Evolutionary conservation across 495 filamentous ascomycete genomes (phyloP).

Genomic region (Aspergillus egyptiacus): DNA sequence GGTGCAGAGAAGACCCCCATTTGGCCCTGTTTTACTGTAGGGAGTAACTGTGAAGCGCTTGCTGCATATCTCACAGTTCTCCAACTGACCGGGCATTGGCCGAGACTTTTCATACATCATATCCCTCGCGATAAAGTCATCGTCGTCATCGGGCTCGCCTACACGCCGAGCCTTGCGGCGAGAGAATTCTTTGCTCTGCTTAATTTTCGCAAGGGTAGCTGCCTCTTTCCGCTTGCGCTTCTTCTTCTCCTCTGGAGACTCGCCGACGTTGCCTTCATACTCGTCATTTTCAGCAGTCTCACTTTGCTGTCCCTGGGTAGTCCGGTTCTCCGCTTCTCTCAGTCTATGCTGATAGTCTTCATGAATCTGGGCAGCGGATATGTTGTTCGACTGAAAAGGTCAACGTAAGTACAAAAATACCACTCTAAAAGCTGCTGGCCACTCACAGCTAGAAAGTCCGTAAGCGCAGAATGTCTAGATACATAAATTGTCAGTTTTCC

Average conservation of each 20-base stretch:
- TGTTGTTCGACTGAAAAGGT: slow-evolving; percentile 65
- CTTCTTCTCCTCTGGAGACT: slow-evolving; percentile 48
- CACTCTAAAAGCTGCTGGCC: neutral
- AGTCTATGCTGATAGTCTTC: slow-evolving; percentile 52
- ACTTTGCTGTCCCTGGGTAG: slow-evolving; percentile 22
- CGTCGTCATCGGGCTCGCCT: slow-evolving; percentile 46
- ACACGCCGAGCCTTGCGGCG: slow-evolving; percentile 46
- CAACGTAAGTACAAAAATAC: slow-evolving; percentile 2
- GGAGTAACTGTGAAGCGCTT: slow-evolving; percentile 92
- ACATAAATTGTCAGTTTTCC: slow-evolving; percentile 17
- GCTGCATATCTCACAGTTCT: slow-evolving; percentile 78
- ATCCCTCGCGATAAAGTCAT: slow-evolving; percentile 43
- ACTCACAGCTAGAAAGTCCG: slow-evolving; percentile 71
- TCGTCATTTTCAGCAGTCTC: slow-evolving; percentile 25
- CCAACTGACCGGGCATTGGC: slow-evolving; percentile 78
- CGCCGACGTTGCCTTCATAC: slow-evolving; percentile 28
- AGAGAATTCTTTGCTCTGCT: slow-evolving; percentile 66
- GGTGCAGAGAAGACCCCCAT: slow-evolving; percentile 76
- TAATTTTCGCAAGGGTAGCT: slow-evolving; percentile 66
- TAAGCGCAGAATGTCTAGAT: slow-evolving; percentile 66
- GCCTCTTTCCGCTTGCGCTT: slow-evolving; percentile 58
- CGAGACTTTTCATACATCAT: slow-evolving; percentile 56
- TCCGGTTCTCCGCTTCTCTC: slow-evolving; percentile 39
- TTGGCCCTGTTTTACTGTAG: slow-evolving; percentile 75
- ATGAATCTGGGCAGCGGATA: slow-evolving; percentile 75